Base-by-base conservation (phyloP, 768 basidiomycete species). In the Artomyces pyxidatus region DNA sequence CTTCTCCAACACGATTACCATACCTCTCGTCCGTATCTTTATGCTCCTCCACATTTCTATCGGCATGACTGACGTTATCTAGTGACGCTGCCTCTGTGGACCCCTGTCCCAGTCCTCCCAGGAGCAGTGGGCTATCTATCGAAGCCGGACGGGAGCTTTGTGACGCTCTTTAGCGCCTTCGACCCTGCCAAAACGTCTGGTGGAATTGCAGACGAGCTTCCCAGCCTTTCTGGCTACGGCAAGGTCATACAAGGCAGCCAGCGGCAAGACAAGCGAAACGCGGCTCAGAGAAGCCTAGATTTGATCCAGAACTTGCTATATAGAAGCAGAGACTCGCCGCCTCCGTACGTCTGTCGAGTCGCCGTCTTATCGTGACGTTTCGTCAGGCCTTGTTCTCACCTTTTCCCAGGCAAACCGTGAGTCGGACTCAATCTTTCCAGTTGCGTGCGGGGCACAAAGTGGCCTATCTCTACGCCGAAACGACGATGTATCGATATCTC, bases 51-150 rank as follows among this genome's bases (percentile, higher is more conserved):
- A 28, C 39, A 17, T 26, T 37, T 8, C 7, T 37, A 16, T 19
- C 41, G 4, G 28, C 11, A 30, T 53, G 25, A 16, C 22, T 19
- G 22, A 3, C 9, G 7, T 37, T 19, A 30, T 21, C 10, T 32
- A 68, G 66, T 68, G 16, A 64, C 61, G 8, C 57, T 68, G 19
- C 83, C 88, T 6, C 65, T 89, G 6, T 92, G 88, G 88, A 72
- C 69, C 4, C 88, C 88, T 2, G 66, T 74, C 3, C 71, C 58
- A 5, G 75, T 90, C 0, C 62, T 71, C 11, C 65, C 89, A 2
- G 89, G 88, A 6, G 79, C 81, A 3, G 81, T 91, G 8, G 89
- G 89, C 3, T 92, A 85, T 61, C 65, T 89, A 22, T 71, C 70
- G 28, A 85, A 82, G 56, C 76, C 81, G 0, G 64, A 65, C n/a